Conservation (phyloP, 1,284 basidiomycete species). For the Cryptococcus depauperatus region DNA sequence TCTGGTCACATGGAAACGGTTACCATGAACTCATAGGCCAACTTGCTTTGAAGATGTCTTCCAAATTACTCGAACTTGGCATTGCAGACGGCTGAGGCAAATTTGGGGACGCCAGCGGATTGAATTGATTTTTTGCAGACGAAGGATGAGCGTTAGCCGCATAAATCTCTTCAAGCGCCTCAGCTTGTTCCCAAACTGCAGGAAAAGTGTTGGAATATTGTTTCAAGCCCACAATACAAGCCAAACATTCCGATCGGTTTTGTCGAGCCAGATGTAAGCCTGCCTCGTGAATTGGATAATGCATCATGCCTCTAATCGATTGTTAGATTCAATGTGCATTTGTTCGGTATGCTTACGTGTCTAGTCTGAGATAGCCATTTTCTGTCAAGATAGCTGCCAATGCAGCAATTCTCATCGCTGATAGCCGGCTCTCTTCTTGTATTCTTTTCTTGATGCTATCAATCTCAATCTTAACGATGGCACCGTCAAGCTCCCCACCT, state of each 20-base stretch:
- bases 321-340: background rate
- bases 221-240: constrained; percentile 72
- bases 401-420: constrained; percentile 75
- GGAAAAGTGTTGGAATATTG: constrained; percentile 65
- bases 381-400: constrained; percentile 70
- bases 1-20: no score
- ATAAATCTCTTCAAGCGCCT: constrained; percentile 46
- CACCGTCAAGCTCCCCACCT: background rate
- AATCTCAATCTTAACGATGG: constrained; percentile 46
- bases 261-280: constrained; percentile 72
- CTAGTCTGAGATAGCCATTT: constrained; percentile 62
- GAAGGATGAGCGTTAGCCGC: no score
- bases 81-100: no score
- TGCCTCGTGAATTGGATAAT: constrained; percentile 71
- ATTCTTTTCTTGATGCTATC: constrained; percentile 61
- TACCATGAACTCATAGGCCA: background rate
- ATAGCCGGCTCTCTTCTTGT: constrained; percentile 69
- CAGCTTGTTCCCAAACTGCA: constrained; percentile 69
- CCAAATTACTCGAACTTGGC: background rate
- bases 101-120: no score
- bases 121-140: no score
- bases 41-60: background rate
- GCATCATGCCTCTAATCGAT: constrained; percentile 52
- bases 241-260: constrained; percentile 67
- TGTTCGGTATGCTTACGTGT: constrained; percentile 38